Evolutionary conservation across 1,284 basidiomycete species (phyloP), one percentile per base, ranked within the genome.

Genomic region (Trichosporon sp.): DNA sequence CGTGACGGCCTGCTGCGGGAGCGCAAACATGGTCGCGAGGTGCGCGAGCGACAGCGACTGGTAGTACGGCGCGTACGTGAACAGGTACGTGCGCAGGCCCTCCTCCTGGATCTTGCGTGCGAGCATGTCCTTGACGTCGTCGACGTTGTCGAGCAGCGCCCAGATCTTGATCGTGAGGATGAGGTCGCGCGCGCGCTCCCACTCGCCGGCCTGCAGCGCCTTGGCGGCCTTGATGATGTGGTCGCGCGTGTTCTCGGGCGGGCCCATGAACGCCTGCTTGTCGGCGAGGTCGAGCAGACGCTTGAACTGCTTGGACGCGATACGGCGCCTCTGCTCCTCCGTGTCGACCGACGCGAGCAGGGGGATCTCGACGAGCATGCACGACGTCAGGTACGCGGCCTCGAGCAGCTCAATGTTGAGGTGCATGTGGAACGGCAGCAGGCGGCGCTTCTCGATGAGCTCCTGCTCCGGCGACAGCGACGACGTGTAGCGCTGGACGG

Each of bases 171-270:
- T 98, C 76, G 91, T 91, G 77, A 93, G 89, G 72, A 99, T 90
- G 66, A 99, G 86, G 80, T 98, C 93, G 66, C 91, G 89, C 79
- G 94, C 97, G 78, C 91, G 90, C 82, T 96, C 92, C 97, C 97
- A 99, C 78, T 99, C 94, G 63, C 97, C 96, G 73, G 92, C 90
- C 84, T 98, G 95, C 67, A 99, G 85, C 4, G 97, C 95, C 85
- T 95, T 97, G 84, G 92, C 92, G 4, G 97, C 97, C 84, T 98
- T 96, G 93, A 99, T 98, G 82, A 99, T 96, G 83, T 99, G 96
- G 81, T 99, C 97, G 56, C 96, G 87, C 65, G 96, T 99, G 82
- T 93, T 98, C 85, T 99, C 97, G 32, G 97, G 97, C 2, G 97
- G 97, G 18, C 97, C 97, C 53, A 94, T 95, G 84, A 99, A 99